A percentile compares a stretch with the other conserved stretches of the same genome.
phyloP scores from a whole-genome alignment of 2,329 filamentous ascomycete genomes.

The Stenocarpella maydis region DNA sequence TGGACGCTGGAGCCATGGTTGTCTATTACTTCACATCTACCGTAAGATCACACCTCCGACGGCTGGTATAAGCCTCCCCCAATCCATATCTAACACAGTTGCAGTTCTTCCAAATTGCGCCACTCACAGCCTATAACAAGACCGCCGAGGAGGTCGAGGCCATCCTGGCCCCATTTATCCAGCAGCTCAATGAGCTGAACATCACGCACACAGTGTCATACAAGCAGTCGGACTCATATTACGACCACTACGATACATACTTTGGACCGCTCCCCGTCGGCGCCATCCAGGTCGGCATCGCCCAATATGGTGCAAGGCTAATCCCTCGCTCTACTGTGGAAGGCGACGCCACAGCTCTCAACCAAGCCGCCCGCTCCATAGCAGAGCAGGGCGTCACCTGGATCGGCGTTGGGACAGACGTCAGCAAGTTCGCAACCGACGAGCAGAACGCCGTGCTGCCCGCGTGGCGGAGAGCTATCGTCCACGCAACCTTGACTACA shows the following conservation, averaged over 20 bases:
- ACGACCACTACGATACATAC: constrained; percentile 55
- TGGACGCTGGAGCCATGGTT: constrained; percentile 39
- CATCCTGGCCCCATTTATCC: constrained; percentile 56
- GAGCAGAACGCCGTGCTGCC: constrained; percentile 49
- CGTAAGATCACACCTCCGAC: background rate
- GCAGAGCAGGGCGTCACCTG: constrained; percentile 45
- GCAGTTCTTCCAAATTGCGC: constrained; percentile 54
- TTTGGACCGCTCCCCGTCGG: constrained; percentile 52
- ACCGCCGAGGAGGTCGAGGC: constrained; percentile 50
- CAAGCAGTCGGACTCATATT: constrained; percentile 50
- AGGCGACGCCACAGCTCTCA: constrained; percentile 35
- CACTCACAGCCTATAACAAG: constrained; percentile 57
- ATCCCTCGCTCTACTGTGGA: constrained; percentile 48
- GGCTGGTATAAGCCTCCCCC: background rate
- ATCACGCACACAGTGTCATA: constrained; percentile 42
- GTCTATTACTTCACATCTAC: constrained; percentile 38
- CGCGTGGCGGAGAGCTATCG: constrained; percentile 47
- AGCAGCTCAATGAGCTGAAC: constrained; percentile 48
- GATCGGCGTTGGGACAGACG: constrained; percentile 43
- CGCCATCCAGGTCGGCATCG: constrained; percentile 59
- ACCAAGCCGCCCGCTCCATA: constrained; percentile 44
- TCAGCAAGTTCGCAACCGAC: constrained; percentile 33
- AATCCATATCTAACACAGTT: background rate
- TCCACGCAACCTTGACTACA: constrained; percentile 44
- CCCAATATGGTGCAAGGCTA: constrained; percentile 53